Base-by-base conservation (phyloP, 192 early-diverging fungal genomes). In the Coemansia guatemalensis region DNA sequence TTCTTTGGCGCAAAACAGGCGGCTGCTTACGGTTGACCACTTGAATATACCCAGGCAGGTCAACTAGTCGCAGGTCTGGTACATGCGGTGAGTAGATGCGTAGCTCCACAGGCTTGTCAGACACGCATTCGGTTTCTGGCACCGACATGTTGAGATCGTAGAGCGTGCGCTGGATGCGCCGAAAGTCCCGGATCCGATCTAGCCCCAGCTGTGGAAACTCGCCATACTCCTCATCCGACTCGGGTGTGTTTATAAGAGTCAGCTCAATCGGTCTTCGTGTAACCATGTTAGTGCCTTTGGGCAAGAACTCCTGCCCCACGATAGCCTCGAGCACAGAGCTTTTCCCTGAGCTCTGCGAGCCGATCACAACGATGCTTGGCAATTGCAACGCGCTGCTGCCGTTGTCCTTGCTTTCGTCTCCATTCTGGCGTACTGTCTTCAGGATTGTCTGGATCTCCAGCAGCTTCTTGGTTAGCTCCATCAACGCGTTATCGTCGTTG, bases 101-200 rank as follows among this genome's bases (percentile, higher is more conserved):
- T 59, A 94, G 80, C 68, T 92, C 92, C 44, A 94, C 90, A 8
- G 92, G 90, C 67, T 88, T 88, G 64, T 88, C 83, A 1, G 91
- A 93, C 29, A 93, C 89, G 62, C 95, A 97, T 67, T 99, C 95
- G 4, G 85, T 77, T 32, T 97, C 95, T 6, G 95, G 83, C 25
- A 97, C 96, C 21, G 96, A 92, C 76, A 96, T 81, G 79, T 99
- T 99, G 58, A 99, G 83, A 61, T 99, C 96, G 32, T 88, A 88
- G 47, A 99, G 83, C 7, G 96, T 99, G 69, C 90, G 89, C 76
- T 96, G 95, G 63, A 99, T 88, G 32, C 93, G 88, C 50, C 72
- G 73, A 69, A 97, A 99, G 60, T 96, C 94, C 30, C 86, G 82
- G 21, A 99, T 88, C 62, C 95, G 94, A 21, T 93, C 95, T 12